Evolutionary conservation across 176 grass and related monocot species (phyloP).

Genomic region (Saccharum officinarum): DNA sequence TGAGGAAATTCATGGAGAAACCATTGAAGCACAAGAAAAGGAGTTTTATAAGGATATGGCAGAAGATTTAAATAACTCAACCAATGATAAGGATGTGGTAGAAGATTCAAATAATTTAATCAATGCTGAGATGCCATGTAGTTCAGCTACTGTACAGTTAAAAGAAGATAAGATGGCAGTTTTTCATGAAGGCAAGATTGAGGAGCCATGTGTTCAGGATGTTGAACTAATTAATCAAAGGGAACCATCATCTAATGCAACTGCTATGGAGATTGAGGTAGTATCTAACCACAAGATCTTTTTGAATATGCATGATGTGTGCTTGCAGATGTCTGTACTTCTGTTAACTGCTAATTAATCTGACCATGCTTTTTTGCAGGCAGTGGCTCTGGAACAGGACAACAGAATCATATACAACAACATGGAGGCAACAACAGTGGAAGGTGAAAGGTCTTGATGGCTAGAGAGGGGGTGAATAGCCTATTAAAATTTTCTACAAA

Average conservation of each 20-base stretch:
- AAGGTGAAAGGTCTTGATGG: no score
- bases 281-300: conserved; percentile 24
- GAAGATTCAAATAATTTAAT: conserved; percentile 27
- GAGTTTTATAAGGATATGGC: conserved; percentile 19
- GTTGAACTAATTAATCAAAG: conserved; percentile 26
- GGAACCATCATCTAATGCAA: conserved; percentile 19
- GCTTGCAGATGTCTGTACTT: conserved; percentile 32
- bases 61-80: conserved; percentile 30
- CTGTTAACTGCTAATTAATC: conserved; percentile 26
- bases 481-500: no score
- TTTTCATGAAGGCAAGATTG: not conserved
- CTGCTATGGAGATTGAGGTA: conserved; percentile 21
- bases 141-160: conserved; percentile 16
- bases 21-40: conserved; percentile 6
- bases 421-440: not conserved
- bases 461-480: no score
- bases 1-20: conserved; percentile 20
- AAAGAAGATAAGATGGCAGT: conserved; percentile 5
- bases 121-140: conserved; percentile 7
- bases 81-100: not conserved
- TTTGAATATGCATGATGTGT: conserved; percentile 34
- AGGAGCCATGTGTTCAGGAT: conserved; percentile 23
- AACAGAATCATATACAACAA: conserved; percentile 18
- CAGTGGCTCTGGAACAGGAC: not conserved
- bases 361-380: conserved; percentile 35